Evolutionary conservation across 23 red algal species (phyloP), one percentile per base, ranked within the genome.

Genomic region (Gracilariopsis chorda): DNA sequence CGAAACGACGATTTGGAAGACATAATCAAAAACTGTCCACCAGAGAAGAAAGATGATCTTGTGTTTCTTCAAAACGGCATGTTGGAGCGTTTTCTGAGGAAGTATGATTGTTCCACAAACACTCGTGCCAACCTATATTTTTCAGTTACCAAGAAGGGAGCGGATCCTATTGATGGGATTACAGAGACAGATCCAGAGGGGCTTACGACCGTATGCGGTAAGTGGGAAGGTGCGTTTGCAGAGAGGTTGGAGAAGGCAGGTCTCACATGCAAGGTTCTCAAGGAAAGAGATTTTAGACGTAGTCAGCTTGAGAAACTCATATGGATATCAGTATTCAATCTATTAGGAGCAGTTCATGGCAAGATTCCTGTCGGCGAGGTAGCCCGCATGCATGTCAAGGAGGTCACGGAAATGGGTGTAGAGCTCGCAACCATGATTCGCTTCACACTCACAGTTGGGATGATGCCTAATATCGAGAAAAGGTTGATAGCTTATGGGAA

Each of bases 31-130:
- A 64, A 63, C 27, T 95, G 92, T 51, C 96, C 96, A 21, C 39
- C 69, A 41, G 60, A 82, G 44, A 80, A 90, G 37, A 51, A 84
- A 36, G 60, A 70, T 27, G 96, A 98, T 70, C 86, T 98, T 52
- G 96, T 98, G 3, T 98, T 98, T 59, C 37, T 98, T 52, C 96
- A 98, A 57, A 98, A 98, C 48, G 96, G 96, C 3, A 93, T 93
- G 83, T 45, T 98, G 55, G 85, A 92, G 48, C 70, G 71, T 11
- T 73, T 98, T 52, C 78, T 98, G 13, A 70, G 71, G 23, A 75
- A 88, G 71, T 61, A 95, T 55, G 63, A 56, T 19, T 42, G 95
- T 46, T 40, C 29, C 46, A 76, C 93, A 8, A 88, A 92, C 52
- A 98, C 96, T 25, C 81, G 82, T 44, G 96, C 88, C 28, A 90